These are phyloP conservation scores for Colletotrichum tamarilloi DNA, from an alignment of 2,329 filamentous ascomycete species.

Conservation along the genomic window DNA sequence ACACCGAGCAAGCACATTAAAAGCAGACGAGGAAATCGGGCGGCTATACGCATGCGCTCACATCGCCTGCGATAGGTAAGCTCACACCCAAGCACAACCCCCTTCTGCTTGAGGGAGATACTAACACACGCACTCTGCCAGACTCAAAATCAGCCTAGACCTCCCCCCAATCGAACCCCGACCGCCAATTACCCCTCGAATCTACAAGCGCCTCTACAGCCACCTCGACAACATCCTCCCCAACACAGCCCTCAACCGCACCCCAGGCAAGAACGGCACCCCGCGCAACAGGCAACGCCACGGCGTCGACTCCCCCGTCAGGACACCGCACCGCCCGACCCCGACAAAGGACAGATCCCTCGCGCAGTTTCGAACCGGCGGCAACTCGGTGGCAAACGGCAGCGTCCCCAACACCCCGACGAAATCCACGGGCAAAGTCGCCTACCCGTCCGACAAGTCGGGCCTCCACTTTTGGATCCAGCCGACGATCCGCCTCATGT, in stretches of 20 bases:
- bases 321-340: constrained; percentile 44
- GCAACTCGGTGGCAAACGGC: constrained; percentile 6
- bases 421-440: constrained; percentile 52
- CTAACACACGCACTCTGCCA: constrained; percentile 44
- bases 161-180: constrained; percentile 80
- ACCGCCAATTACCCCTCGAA: constrained; percentile 80
- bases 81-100: neutral
- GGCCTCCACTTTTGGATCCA: constrained; percentile 75
- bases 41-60: constrained; percentile 86
- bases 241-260: constrained; percentile 47
- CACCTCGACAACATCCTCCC: constrained; percentile 82
- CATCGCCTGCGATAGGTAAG: constrained; percentile 86
- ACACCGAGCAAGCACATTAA: constrained; percentile 79
- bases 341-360: constrained; percentile 59
- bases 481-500: constrained; percentile 73
- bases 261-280: constrained; percentile 46
- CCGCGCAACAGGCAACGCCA: constrained; percentile 43
- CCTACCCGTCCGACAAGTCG: constrained; percentile 44
- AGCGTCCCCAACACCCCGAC: constrained; percentile 45
- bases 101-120: neutral
- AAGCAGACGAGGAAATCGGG: constrained; percentile 89
- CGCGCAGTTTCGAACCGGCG: constrained; percentile 55
- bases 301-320: constrained; percentile 39
- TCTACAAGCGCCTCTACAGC: constrained; percentile 86
- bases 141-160: constrained; percentile 80